Percentiles rank a stretch among this genome's conserved stretches.
phyloP scores from a whole-genome alignment of 1,284 basidiomycete genomes.

The Erythrobasidium hasegawianum region DNA sequence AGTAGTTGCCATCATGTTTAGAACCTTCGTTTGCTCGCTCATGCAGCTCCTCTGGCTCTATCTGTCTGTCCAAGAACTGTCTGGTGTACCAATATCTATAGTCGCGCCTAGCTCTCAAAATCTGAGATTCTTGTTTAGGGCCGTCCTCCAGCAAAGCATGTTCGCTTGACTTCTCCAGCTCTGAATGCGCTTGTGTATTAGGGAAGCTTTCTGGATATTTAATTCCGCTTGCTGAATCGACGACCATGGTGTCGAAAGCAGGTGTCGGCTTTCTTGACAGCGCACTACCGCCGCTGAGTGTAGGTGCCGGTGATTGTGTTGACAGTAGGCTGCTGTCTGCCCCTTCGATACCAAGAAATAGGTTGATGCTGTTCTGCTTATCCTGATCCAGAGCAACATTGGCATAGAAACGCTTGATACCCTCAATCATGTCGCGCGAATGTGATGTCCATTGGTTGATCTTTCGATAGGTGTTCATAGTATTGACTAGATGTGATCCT shows the following conservation, averaged over 20 bases:
- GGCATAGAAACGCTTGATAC: slow-evolving; percentile 90
- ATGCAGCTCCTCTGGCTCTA: slow-evolving; percentile 56
- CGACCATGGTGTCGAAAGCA: slow-evolving; percentile 18
- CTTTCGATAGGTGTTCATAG: slow-evolving; percentile 92
- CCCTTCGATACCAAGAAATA: slow-evolving; percentile 71
- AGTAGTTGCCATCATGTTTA: slow-evolving; percentile 68
- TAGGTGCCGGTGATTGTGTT: no score
- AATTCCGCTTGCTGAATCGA: slow-evolving; percentile 6
- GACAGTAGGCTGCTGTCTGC: background rate
- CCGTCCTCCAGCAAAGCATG: slow-evolving; percentile 1
- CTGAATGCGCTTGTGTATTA: background rate
- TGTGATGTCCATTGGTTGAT: slow-evolving; percentile 98
- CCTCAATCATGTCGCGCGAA: slow-evolving; percentile 94
- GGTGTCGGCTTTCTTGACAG: no score
- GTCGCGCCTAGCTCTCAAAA: slow-evolving; percentile 50
- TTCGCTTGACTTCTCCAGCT: background rate
- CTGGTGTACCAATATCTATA: slow-evolving; percentile 80
- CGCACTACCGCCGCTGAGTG: no score
- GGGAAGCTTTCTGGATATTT: background rate
- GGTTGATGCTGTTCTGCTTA: slow-evolving; percentile 95
- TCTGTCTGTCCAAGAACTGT: slow-evolving; percentile 63
- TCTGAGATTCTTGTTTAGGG: background rate
- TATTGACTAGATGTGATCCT: slow-evolving; percentile 91
- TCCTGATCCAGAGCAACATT: slow-evolving; percentile 78
- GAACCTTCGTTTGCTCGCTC: slow-evolving; percentile 55